phyloP scores from a whole-genome alignment of 176 grass and related monocot species.

The Musa itinerans region DNA sequence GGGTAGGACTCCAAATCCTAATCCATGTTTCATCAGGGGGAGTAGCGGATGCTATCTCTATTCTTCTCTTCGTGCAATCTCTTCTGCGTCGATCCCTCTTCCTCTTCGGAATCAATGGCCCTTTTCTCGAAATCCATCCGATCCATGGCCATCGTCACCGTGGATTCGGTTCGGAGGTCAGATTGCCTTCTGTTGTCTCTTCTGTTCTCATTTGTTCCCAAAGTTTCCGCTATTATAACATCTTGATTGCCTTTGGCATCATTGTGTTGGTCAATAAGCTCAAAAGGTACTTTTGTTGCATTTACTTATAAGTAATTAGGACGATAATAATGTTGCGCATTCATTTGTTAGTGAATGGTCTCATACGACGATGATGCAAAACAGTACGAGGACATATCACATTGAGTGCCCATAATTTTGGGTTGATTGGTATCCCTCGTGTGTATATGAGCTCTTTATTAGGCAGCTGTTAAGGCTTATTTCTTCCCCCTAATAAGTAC shows the following conservation, averaged over 20 bases:
- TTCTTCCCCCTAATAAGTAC: no score
- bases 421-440: no score
- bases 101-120: not conserved
- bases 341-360: no score
- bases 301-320: no score
- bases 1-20: not conserved
- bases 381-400: no score
- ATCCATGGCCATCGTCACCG: slow-evolving; percentile 4
- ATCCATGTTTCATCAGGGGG: not conserved
- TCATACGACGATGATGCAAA: no score
- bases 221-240: slow-evolving; percentile 4
- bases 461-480: no score
- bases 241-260: not conserved
- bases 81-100: slow-evolving; percentile 16
- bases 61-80: not conserved
- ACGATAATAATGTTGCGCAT: no score
- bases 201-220: not conserved
- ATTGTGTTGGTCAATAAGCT: not conserved
- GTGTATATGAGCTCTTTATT: no score
- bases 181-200: not conserved
- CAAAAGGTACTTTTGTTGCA: no score
- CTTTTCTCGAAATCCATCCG: slow-evolving; percentile 8
- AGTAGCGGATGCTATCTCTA: not conserved
- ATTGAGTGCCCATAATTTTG: no score
- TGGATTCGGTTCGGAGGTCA: slow-evolving; percentile 25